These are phyloP conservation scores for Trichoderma sp. DNA, from an alignment of 2,329 filamentous ascomycete species.

Conservation along the genomic window DNA sequence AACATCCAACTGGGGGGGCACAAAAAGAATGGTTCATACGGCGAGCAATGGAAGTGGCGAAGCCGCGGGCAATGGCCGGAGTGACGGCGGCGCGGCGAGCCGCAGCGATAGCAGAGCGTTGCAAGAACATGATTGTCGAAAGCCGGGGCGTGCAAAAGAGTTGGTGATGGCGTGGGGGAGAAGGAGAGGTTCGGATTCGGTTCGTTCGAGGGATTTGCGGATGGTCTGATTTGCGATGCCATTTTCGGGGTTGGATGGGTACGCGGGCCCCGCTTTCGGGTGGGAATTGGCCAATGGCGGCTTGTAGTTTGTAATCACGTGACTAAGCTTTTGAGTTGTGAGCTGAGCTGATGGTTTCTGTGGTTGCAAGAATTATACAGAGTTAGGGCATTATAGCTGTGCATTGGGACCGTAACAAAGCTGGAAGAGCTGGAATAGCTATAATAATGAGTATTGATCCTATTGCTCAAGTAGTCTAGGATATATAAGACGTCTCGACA, in stretches of 20 bases:
- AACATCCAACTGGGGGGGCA: conserved; percentile 14
- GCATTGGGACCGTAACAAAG: not conserved
- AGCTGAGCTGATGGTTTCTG: not conserved
- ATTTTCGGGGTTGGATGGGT: conserved; percentile 34
- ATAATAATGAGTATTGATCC: too few relatives aligned
- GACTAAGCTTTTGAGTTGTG: conserved; percentile 24
- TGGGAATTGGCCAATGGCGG: conserved; percentile 38
- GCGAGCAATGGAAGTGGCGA: conserved; percentile 58
- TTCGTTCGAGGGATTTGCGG: conserved; percentile 46
- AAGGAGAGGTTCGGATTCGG: conserved; percentile 13
- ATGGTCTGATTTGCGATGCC: conserved; percentile 39
- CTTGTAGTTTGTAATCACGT: conserved; percentile 30
- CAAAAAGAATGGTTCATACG: conserved; percentile 36
- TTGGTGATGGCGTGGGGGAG: conserved; percentile 12
- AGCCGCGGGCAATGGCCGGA: conserved; percentile 55
- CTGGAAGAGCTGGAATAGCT: not conserved
- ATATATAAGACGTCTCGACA: not conserved
- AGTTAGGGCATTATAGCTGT: not conserved
- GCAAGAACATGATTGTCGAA: conserved; percentile 54
- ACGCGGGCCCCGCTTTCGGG: conserved; percentile 30
- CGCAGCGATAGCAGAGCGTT: conserved; percentile 59
- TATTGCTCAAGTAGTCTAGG: not conserved
- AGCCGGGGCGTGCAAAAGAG: not conserved
- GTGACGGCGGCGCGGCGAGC: conserved; percentile 56
- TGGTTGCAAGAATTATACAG: not conserved